A percentile compares a stretch with the other conserved stretches of the same genome.
Conservation (phyloP, 306 rosid species). For the Quercus suber region DNA sequence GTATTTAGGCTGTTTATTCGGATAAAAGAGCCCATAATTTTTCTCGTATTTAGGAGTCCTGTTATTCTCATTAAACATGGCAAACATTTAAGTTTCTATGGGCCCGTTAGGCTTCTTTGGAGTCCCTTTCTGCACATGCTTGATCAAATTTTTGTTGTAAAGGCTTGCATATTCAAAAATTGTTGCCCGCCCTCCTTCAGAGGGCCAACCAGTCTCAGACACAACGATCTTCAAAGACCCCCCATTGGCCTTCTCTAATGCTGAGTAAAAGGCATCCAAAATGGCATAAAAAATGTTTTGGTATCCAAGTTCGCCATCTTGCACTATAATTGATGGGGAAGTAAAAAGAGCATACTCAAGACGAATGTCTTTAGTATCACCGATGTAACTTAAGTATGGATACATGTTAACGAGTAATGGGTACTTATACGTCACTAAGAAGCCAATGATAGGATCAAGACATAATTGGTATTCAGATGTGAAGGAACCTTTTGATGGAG, state of each 20-base stretch:
- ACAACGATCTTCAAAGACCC: slow-evolving; percentile 32
- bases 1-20: slow-evolving; percentile 20
- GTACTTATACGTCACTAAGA: slow-evolving; percentile 15
- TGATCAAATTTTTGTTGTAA: slow-evolving; percentile 34
- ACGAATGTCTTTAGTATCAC: not conserved
- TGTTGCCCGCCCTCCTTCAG: slow-evolving; percentile 34
- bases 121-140: slow-evolving; percentile 37
- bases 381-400: slow-evolving; percentile 29
- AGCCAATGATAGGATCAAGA: slow-evolving; percentile 23
- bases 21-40: slow-evolving; percentile 36
- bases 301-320: slow-evolving; percentile 32
- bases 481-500: slow-evolving; percentile 44
- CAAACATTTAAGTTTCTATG: slow-evolving; percentile 38
- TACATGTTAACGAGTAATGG: slow-evolving; percentile 41
- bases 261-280: slow-evolving; percentile 36
- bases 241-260: slow-evolving; percentile 41
- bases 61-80: slow-evolving; percentile 40
- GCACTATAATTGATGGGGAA: slow-evolving; percentile 18
- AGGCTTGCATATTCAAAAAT: slow-evolving; percentile 27
- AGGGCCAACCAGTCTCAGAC: slow-evolving; percentile 52
- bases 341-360: slow-evolving; percentile 39
- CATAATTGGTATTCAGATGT: not conserved
- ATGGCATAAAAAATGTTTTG: slow-evolving; percentile 36
- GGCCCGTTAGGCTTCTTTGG: slow-evolving; percentile 30
- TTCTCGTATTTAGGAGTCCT: slow-evolving; percentile 23